Base-by-base conservation (phyloP, 2,329 filamentous ascomycete genomes). In the Botrytis galanthina region DNA sequence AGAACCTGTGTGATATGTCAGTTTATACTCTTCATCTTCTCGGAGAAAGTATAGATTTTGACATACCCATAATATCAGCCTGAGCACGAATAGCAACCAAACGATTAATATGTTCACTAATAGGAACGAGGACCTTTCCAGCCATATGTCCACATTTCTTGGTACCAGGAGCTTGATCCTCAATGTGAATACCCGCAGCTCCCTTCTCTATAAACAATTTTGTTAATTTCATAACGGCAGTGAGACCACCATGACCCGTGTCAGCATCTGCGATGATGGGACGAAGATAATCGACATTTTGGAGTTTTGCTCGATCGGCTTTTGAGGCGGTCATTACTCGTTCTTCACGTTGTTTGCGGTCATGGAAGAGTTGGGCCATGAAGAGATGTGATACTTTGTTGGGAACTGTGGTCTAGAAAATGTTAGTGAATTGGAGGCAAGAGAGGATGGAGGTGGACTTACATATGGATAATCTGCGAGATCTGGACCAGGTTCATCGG, bases 71-170 rank as follows among this genome's bases (percentile, higher is more conserved):
- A 81, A 99, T 98, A 82, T 99, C 96, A 78, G 96, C 95, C 85
- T 99, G 96, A 7, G 96, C 95, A 75, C 96, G 92, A 82, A 99
- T 98, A 78, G 96, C 95, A 69, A 99, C 94, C 72, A 99, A 88
- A 72, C 96, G 92, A 86, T 98, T 98, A 85, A 98, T 98, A 86
- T 99, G 96, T 86, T 99, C 96, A 84, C 90, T 93, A 82, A 98
- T 97, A 69, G 96, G 96, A 70, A 99, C 96, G 75, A 99, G 87
- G 61, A 98, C 96, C 86, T 98, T 98, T 81, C 96, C 96, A 77
- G 96, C 96, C 96, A 98, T 98, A 85, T 98, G 96, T 76, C 96
- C 96, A 83, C 96, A 99, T 89, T 99, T 99, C 90, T 99, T 99
- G 68, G 96, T 98, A 72, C 96, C 96, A 4, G 96, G 95, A 6